phyloP scores from a whole-genome alignment of 2,329 filamentous ascomycete species.

The Apiospora aurea region DNA sequence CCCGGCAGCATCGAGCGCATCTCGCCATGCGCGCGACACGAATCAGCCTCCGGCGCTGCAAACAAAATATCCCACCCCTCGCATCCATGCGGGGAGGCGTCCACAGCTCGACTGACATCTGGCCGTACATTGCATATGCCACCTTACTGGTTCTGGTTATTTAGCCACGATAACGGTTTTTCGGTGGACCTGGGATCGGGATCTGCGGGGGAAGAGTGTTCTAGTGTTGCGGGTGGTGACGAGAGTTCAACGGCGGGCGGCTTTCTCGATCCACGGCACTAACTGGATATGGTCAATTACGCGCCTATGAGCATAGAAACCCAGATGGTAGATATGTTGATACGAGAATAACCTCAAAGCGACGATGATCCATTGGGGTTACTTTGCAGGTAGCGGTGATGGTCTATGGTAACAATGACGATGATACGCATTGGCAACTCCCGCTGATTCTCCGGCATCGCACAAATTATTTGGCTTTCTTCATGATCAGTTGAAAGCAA shows the following conservation, averaged over 20 bases:
- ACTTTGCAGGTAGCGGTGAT: not conserved
- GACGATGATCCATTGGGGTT: not conserved
- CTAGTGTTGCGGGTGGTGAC: not conserved
- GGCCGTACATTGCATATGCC: slow-evolving; percentile 6
- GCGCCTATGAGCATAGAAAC: not conserved
- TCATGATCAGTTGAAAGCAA: no score
- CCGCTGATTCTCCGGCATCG: not conserved
- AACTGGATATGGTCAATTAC: slow-evolving; percentile 20
- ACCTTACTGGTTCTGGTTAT: not conserved
- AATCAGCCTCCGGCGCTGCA: not conserved
- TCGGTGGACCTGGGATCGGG: not conserved
- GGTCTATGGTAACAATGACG: not conserved
- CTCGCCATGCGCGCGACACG: not conserved
- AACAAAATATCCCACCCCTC: not conserved
- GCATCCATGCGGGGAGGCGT: not conserved
- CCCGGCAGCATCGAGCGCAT: not conserved
- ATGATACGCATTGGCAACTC: not conserved
- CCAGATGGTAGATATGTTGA: not conserved
- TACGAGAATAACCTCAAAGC: slow-evolving; percentile 13
- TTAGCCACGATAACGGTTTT: slow-evolving; percentile 21
- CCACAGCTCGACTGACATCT: not conserved
- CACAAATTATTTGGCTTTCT: not conserved
- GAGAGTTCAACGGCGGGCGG: not conserved
- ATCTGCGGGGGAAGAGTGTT: not conserved
- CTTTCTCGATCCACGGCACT: not conserved